A percentile compares a stretch with the other conserved stretches of the same genome.
Conservation (phyloP, 306 rosid species). For the Mucuna pruriens region DNA sequence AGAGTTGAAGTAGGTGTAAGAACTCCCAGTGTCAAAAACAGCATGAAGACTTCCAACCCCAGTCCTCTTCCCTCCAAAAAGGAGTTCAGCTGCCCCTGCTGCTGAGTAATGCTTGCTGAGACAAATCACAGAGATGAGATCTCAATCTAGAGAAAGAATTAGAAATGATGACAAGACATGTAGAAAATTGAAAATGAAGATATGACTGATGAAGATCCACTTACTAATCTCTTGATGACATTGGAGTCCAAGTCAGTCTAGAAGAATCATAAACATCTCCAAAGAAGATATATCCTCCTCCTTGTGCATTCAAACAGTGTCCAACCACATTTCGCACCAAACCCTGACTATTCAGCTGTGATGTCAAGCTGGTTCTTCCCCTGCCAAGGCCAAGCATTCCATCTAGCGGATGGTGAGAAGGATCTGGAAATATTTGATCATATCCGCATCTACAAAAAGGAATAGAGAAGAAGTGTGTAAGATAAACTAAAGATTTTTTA, state of each 20-base stretch:
- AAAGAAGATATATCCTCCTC: conserved; percentile 89
- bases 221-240: conserved; percentile 72
- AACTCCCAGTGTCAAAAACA: conserved; percentile 85
- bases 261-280: conserved; percentile 78
- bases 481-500: not conserved
- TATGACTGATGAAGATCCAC: conserved; percentile 14
- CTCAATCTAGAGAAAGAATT: not conserved
- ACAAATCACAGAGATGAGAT: conserved; percentile 32
- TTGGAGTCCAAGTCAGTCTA: conserved; percentile 64
- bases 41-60: conserved; percentile 56
- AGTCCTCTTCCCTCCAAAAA: conserved; percentile 64
- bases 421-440: conserved; percentile 72
- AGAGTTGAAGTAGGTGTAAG: conserved; percentile 82
- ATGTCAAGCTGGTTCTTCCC: conserved; percentile 77
- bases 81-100: conserved; percentile 73
- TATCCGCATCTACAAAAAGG: conserved; percentile 77
- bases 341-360: conserved; percentile 81
- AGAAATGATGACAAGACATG: not conserved
- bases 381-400: conserved; percentile 94
- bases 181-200: conserved; percentile 2
- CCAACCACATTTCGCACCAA: conserved; percentile 73
- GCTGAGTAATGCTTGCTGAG: conserved; percentile 83
- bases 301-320: conserved; percentile 78
- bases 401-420: conserved; percentile 71
- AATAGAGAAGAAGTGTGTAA: not conserved